A percentile compares a stretch with the other conserved stretches of the same genome.
These are phyloP conservation scores for Onygena corvina DNA, from an alignment of 2,329 filamentous ascomycete genomes.

Conservation along the genomic window DNA sequence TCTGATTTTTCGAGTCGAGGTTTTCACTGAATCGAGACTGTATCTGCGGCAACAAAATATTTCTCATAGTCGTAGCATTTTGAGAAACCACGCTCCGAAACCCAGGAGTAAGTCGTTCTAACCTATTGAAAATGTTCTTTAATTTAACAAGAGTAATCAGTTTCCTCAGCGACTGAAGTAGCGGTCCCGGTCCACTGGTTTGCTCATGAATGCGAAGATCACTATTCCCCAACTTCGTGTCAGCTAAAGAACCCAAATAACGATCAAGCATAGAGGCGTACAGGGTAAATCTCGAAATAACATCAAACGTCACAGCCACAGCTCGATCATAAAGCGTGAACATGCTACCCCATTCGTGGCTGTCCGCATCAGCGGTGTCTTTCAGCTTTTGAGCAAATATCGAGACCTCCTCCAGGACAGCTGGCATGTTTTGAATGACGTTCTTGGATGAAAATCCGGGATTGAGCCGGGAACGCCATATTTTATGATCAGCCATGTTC, in stretches of 20 bases:
- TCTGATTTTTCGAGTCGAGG: neutral
- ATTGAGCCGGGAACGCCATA: constrained; percentile 5
- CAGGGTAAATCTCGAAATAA: constrained; percentile 1
- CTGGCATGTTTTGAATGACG: neutral
- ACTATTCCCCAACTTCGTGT: neutral
- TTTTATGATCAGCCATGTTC: constrained; percentile 7
- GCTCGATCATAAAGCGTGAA: neutral
- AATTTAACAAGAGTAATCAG: constrained; percentile 2
- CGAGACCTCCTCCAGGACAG: neutral
- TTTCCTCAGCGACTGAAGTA: neutral
- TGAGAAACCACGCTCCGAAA: neutral
- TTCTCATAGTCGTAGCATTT: neutral
- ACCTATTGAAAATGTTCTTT: constrained; percentile 4
- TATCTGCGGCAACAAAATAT: neutral
- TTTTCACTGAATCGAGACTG: neutral
- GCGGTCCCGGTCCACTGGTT: neutral
- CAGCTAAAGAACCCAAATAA: neutral
- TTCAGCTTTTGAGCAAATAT: constrained; percentile 2
- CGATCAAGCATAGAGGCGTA: neutral
- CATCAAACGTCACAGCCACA: neutral
- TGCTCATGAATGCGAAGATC: neutral
- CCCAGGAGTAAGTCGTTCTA: neutral
- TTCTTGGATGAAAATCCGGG: neutral
- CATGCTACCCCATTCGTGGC: neutral
- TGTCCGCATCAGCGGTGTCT: neutral